These are phyloP conservation scores for Erodium texanum DNA, from an alignment of 441 rosid genomes.

Conservation along the genomic window DNA sequence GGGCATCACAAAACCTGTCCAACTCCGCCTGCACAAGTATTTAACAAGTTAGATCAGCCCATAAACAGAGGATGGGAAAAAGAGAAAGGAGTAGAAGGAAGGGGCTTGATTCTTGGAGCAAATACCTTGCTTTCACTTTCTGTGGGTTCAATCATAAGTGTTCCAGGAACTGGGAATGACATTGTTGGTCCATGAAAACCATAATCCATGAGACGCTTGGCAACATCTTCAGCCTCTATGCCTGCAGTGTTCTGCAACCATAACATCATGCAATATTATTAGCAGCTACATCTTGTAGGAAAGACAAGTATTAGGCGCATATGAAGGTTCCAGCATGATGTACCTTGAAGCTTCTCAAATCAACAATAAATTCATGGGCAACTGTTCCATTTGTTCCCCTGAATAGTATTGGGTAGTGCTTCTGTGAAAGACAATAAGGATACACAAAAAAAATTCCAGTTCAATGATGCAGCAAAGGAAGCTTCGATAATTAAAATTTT, in stretches of 20 bases:
- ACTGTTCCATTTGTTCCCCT: conserved; percentile 85
- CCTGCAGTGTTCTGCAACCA: conserved; percentile 66
- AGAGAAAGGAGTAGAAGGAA: too few species aligned
- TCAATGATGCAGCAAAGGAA: too few species aligned
- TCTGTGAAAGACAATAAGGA: too few species aligned
- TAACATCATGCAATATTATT: neutral
- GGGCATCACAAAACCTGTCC: conserved; percentile 88
- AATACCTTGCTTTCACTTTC: conserved; percentile 99
- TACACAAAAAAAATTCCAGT: too few species aligned
- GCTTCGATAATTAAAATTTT: too few species aligned
- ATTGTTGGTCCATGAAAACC: conserved; percentile 96
- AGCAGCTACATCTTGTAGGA: too few species aligned
- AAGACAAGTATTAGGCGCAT: too few species aligned
- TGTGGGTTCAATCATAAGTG: conserved; percentile 96
- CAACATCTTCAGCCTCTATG: conserved; percentile 94
- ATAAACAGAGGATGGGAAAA: too few species aligned
- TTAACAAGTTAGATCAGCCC: too few species aligned
- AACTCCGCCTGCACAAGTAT: conserved; percentile 85
- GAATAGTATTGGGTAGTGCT: conserved; percentile 79
- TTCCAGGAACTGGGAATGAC: conserved; percentile 99
- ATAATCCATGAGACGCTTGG: conserved; percentile 89
- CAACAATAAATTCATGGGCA: conserved; percentile 93
- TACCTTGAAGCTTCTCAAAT: conserved; percentile 88
- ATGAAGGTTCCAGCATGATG: too few species aligned
- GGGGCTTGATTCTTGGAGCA: too few species aligned